Percentiles rank a stretch among this genome's conserved stretches.
phyloP scores from a whole-genome alignment of 805 yeast species.

The Metschnikowia arizonensis region DNA sequence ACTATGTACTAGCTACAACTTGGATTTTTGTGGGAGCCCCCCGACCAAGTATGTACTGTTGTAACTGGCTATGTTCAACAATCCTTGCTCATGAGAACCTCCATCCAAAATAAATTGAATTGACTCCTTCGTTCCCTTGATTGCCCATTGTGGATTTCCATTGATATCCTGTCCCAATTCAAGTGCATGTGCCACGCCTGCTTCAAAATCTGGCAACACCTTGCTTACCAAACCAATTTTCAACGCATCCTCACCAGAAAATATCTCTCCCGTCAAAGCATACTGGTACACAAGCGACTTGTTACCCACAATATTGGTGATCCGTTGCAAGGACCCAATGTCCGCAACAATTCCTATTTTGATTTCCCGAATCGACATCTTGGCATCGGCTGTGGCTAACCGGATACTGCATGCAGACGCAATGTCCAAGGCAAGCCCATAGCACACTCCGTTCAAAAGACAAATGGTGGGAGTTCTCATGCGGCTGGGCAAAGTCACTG shows the following conservation, averaged over 20 bases:
- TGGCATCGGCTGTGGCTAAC: conserved; percentile 48
- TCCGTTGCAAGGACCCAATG: conserved; percentile 70
- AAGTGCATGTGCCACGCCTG: conserved; percentile 48
- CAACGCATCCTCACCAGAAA: conserved; percentile 52
- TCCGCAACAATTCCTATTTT: conserved; percentile 75
- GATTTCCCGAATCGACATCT: conserved; percentile 62
- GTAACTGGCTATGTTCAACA: conserved; percentile 50
- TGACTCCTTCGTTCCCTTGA: conserved; percentile 58
- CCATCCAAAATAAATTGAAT: conserved; percentile 43
- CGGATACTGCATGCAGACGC: conserved; percentile 57
- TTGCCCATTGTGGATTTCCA: conserved; percentile 51
- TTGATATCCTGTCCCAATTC: conserved; percentile 48
- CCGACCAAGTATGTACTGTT: conserved; percentile 39
- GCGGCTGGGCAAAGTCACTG: conserved; percentile 46
- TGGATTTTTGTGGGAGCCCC: conserved; percentile 11
- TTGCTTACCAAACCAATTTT: conserved; percentile 51
- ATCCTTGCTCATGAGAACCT: conserved; percentile 39
- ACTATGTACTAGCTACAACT: no score
- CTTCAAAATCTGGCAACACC: conserved; percentile 43
- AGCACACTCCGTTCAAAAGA: conserved; percentile 58
- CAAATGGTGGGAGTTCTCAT: conserved; percentile 61
- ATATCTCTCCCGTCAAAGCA: conserved; percentile 58
- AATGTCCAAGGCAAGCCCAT: conserved; percentile 69
- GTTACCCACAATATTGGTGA: conserved; percentile 52
- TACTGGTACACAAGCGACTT: conserved; percentile 55